Evolutionary conservation across 2,329 filamentous ascomycete genomes (phyloP).

Genomic region (Pyrenophora tritici-repentis): DNA sequence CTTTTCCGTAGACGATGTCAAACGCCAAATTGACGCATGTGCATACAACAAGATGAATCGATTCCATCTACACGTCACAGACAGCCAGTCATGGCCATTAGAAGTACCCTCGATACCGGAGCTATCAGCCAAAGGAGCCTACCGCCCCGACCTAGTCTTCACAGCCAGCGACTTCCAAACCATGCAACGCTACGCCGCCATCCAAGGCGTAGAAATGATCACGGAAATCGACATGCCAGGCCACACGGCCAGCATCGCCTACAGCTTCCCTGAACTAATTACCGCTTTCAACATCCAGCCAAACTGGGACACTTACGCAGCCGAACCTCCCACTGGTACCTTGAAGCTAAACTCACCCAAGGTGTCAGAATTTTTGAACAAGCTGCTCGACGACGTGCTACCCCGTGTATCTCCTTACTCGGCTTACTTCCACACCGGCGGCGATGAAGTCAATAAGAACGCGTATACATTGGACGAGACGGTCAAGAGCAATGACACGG

Average conservation of each 20-base stretch:
- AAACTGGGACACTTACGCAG: constrained; percentile 58
- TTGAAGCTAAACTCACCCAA: constrained; percentile 75
- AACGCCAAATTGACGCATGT: constrained; percentile 75
- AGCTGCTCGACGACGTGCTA: constrained; percentile 74
- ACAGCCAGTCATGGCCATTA: constrained; percentile 84
- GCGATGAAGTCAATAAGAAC: constrained; percentile 83
- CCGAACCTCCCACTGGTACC: constrained; percentile 63
- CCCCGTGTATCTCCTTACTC: constrained; percentile 65
- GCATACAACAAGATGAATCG: constrained; percentile 83
- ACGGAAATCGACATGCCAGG: constrained; percentile 83
- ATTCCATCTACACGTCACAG: constrained; percentile 79
- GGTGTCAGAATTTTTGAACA: constrained; percentile 74
- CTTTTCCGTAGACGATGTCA: constrained; percentile 69
- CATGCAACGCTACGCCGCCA: constrained; percentile 72
- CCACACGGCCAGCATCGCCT: constrained; percentile 71
- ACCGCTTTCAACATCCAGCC: constrained; percentile 63
- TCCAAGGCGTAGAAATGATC: constrained; percentile 72
- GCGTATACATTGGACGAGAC: constrained; percentile 72
- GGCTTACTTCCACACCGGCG: constrained; percentile 82
- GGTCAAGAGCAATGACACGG: constrained; percentile 67
- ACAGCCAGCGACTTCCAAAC: constrained; percentile 65
- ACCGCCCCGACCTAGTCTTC: constrained; percentile 70
- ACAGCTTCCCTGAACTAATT: constrained; percentile 72
- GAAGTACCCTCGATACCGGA: constrained; percentile 77
- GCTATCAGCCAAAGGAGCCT: constrained; percentile 74